Percentiles rank a stretch among this genome's conserved stretches.
These are phyloP conservation scores for Rosellinia necatrix DNA, from an alignment of 2,329 filamentous ascomycete species.

Conservation along the genomic window DNA sequence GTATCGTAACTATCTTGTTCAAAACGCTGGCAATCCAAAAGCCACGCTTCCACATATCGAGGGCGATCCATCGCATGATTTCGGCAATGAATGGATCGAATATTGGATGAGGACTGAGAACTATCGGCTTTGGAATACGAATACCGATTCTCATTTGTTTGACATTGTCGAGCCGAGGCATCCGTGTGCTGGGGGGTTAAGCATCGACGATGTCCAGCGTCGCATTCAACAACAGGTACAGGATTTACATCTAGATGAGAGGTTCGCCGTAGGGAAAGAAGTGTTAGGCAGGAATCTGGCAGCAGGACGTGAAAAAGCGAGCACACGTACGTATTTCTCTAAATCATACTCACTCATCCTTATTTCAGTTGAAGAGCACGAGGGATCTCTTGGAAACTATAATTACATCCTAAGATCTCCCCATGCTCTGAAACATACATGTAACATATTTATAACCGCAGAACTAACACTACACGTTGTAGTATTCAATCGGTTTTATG, in stretches of 20 bases:
- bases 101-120: slow-evolving; percentile 89
- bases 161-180: slow-evolving; percentile 93
- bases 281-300: slow-evolving; percentile 87
- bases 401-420: neutral
- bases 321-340: slow-evolving; percentile 52
- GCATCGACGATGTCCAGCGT: slow-evolving; percentile 92
- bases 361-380: neutral
- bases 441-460: neutral
- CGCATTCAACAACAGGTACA: slow-evolving; percentile 89
- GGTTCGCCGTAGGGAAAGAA: slow-evolving; percentile 81
- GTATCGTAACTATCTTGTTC: slow-evolving; percentile 73
- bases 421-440: too few species aligned
- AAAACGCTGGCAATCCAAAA: slow-evolving; percentile 61
- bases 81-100: slow-evolving; percentile 82
- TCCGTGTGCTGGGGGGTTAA: slow-evolving; percentile 89
- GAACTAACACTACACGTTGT: neutral
- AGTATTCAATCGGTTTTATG: slow-evolving; percentile 84
- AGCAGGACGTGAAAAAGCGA: slow-evolving; percentile 85
- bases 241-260: slow-evolving; percentile 91
- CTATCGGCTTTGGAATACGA: slow-evolving; percentile 81
- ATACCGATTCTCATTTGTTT: slow-evolving; percentile 86
- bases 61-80: slow-evolving; percentile 84
- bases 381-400: neutral
- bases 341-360: neutral
- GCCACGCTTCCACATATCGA: slow-evolving; percentile 69